phyloP scores from a whole-genome alignment of 306 rosid genomes.

The Trifolium dubium region DNA sequence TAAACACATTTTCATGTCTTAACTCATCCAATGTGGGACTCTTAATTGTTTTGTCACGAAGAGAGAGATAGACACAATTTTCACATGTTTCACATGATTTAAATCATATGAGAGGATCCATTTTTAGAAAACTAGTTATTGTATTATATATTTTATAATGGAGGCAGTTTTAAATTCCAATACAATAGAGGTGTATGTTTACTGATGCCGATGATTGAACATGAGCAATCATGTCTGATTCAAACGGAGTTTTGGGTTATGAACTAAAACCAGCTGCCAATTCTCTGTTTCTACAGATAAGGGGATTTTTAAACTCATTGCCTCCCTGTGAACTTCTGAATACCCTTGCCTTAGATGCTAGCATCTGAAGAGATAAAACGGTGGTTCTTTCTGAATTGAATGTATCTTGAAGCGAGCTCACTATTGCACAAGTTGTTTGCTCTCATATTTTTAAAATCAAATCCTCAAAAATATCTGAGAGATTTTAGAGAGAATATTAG shows the following conservation, averaged over 20 bases:
- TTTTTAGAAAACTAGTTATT: background rate
- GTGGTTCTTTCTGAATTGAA: background rate
- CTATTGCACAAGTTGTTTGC: background rate
- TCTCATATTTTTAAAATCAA: background rate
- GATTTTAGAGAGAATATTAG: background rate
- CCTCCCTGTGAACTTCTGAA: conserved; percentile 11
- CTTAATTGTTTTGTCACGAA: background rate
- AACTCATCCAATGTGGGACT: background rate
- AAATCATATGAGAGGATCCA: background rate
- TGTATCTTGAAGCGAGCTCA: conserved; percentile 3
- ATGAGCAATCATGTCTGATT: background rate
- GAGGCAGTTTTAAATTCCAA: background rate
- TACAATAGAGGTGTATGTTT: background rate
- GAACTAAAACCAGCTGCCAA: conserved; percentile 16
- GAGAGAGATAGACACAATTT: background rate
- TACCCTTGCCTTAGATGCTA: conserved; percentile 1
- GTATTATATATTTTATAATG: background rate
- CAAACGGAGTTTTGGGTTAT: background rate
- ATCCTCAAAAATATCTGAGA: background rate
- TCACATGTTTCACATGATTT: background rate
- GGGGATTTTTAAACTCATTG: background rate
- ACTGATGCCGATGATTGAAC: background rate
- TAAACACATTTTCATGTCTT: background rate
- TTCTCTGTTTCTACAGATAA: background rate
- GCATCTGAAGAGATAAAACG: conserved; percentile 17